Base-by-base conservation (phyloP, 1,284 basidiomycete genomes). In the Ganoderma boninense region DNA sequence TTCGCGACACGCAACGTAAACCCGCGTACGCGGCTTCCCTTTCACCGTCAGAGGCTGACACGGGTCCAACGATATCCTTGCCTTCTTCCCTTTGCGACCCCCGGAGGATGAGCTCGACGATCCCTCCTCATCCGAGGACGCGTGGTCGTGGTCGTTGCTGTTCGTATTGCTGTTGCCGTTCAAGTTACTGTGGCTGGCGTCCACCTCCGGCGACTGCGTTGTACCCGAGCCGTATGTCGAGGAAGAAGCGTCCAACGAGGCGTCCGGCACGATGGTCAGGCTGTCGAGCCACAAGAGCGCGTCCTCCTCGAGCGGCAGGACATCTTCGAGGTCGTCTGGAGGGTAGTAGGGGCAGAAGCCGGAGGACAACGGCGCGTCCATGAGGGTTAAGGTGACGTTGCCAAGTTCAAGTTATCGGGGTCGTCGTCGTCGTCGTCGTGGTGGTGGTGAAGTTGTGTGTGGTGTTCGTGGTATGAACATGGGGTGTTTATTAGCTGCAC, bases 1-100 rank as follows among this genome's bases (percentile, higher is more conserved):
- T 64, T 67, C 62, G 20, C 56, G 44, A 42, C 68, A 72, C 18
- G 71, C 71, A 10, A 72, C 66, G 42, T 67, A 72, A 14, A 72
- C 71, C 38, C 71, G 68, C 7, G 56, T 42, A 4, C 71, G 66
- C 1, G 68, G 66, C 56, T 62, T 69, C 14, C 71, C 71, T 38
- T 66, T 68, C 7, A 64, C 46, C 29, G 71, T 72, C 6, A 65
- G 35, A 18, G 68, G 68, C 35, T 72, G 71, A 38, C 59, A 65
- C 0, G 64, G 49, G n/a, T 69, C 63, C 13, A 69, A 49, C 6
- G 64, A 49, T 18, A 69, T 62, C 46, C 42, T 32, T n/a, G 64
- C 40, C 56, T 60, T 68, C 42, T 68, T 68, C 26, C 26, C 38
- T 4, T 44, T n/a, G 13, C 4, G 66, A 2, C 32, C 11, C 35